A percentile compares a stretch with the other conserved stretches of the same genome.
Evolutionary conservation across 805 yeast genomes (phyloP).

Genomic region (Wickerhamomyces alni): DNA sequence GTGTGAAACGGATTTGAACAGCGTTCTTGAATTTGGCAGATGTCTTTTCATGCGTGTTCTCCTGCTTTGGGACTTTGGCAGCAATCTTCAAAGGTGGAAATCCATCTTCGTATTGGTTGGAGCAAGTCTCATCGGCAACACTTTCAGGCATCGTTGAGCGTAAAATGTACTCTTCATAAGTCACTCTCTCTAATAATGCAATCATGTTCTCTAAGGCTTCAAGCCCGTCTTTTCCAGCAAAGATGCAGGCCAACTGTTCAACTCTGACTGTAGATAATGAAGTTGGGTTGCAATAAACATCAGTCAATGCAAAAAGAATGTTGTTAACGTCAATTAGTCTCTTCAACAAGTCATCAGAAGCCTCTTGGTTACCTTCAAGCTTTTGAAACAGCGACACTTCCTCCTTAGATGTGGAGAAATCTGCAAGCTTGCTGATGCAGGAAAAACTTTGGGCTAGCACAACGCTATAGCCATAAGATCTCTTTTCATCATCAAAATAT

Average conservation of each 20-base stretch:
- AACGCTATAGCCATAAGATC: constrained; percentile 38
- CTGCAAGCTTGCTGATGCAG: constrained; percentile 25
- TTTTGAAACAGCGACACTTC: constrained; percentile 23
- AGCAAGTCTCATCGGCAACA: constrained; percentile 39
- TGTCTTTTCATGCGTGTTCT: constrained; percentile 34
- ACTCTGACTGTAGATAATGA: constrained; percentile 35
- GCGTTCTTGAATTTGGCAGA: constrained; percentile 61
- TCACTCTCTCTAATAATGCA: constrained; percentile 41
- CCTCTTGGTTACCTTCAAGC: constrained; percentile 11
- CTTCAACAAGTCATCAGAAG: constrained; percentile 21
- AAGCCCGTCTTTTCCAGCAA: constrained; percentile 37
- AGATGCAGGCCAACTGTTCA: constrained; percentile 31
- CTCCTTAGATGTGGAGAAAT: constrained; percentile 20
- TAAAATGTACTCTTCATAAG: constrained; percentile 52
- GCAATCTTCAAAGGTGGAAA: constrained; percentile 37
- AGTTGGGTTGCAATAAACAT: constrained; percentile 49
- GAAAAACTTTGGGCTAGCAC: constrained; percentile 28
- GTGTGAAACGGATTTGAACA: constrained; percentile 46
- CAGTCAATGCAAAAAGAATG: constrained; percentile 46
- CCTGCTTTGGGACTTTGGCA: constrained; percentile 33
- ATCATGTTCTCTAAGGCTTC: constrained; percentile 36
- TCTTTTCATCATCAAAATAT: constrained; percentile 49
- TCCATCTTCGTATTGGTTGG: constrained; percentile 24
- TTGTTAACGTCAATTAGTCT: constrained; percentile 32
- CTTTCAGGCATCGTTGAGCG: constrained; percentile 42